phyloP scores from a whole-genome alignment of 2,329 filamentous ascomycete genomes.

The Penicillium sp. region DNA sequence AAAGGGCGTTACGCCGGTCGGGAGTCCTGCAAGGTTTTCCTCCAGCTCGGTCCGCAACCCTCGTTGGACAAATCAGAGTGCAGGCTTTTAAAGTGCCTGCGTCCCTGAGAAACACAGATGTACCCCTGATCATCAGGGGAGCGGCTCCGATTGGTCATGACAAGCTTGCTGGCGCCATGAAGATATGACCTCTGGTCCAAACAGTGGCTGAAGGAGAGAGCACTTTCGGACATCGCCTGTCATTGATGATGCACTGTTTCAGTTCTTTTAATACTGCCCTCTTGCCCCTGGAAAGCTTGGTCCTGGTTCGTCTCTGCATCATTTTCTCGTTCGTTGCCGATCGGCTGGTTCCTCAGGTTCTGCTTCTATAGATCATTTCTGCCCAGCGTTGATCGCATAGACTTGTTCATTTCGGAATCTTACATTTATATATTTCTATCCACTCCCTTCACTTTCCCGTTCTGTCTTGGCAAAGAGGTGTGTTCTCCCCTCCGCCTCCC shows the following conservation, averaged over 20 bases:
- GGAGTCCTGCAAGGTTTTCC: slow-evolving; percentile 13
- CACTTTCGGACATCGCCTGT: not conserved
- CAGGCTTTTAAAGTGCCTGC: slow-evolving; percentile 1
- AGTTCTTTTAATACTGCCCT: slow-evolving; percentile 2
- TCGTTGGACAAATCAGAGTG: slow-evolving; percentile 11
- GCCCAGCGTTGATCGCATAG: slow-evolving; percentile 2
- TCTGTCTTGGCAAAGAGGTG: slow-evolving; percentile 1
- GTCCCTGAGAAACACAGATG: slow-evolving; percentile 17
- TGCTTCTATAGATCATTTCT: slow-evolving; percentile 1
- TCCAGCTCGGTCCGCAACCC: slow-evolving; percentile 4
- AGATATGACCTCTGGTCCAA: slow-evolving; percentile 3
- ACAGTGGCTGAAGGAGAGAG: not conserved
- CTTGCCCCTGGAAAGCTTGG: slow-evolving; percentile 8
- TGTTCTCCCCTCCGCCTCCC: slow-evolving; percentile 4
- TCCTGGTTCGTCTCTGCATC: slow-evolving; percentile 8
- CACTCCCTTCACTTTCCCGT: not conserved
- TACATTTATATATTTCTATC: not conserved
- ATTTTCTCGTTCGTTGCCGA: not conserved
- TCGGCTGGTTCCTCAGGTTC: slow-evolving; percentile 10
- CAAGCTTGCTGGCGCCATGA: not conserved
- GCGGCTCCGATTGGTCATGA: slow-evolving; percentile 14
- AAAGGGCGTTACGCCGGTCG: slow-evolving; percentile 18
- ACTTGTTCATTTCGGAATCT: not conserved
- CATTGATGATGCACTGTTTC: not conserved
- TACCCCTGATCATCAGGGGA: slow-evolving; percentile 8